Evolutionary conservation across 306 rosid genomes (phyloP), one percentile per base, ranked within the genome.

Genomic region (Parietaria judaica): DNA sequence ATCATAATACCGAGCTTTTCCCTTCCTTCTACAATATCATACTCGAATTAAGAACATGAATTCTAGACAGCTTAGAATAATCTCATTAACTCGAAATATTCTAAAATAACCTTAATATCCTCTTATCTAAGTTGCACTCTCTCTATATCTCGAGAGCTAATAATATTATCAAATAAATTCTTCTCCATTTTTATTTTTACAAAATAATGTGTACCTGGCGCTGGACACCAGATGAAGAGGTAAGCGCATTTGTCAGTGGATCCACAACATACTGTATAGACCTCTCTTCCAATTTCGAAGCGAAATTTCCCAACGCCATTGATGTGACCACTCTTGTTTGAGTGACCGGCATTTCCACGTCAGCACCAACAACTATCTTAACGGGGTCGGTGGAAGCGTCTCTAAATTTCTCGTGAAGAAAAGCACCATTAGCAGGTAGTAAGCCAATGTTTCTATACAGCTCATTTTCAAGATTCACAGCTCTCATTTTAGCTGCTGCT

Each of bases 401-500:
- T 54, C 90, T 95, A 79, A 74, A 74, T 72, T 80, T 88, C 69
- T 88, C 95, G 14, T 55, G 84, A 41, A 74, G 79, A 79, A 72
- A 64, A 73, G 74, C 54, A 66, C 60, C 87, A 63, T 68, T 79
- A 1, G 64, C 70, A 70, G 85, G 72, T 69, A 77, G 95, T 73
- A 82, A 63, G 57, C 82, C 80, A 56, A 80, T 31, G 66, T 75
- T 82, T 58, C 82, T 71, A 54, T 67, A 77, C 54, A 63, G 74
- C 65, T 92, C 98, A 70, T 79, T 80, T 84, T 86, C 98, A 48
- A 72, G 79, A 68, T 76, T 88, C 60, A 64, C 95, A 59, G 96
- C 95, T 80, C 96, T 92, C 94, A 88, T 88, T 84, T 92, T 92
- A 66, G 98, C 98, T 44, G 98, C 98, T 12, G 98, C 98, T 83